Evolutionary conservation across 2,329 filamentous ascomycete species (phyloP), one percentile per base, ranked within the genome.

Genomic region (Tolypocladium cylindrosporum): DNA sequence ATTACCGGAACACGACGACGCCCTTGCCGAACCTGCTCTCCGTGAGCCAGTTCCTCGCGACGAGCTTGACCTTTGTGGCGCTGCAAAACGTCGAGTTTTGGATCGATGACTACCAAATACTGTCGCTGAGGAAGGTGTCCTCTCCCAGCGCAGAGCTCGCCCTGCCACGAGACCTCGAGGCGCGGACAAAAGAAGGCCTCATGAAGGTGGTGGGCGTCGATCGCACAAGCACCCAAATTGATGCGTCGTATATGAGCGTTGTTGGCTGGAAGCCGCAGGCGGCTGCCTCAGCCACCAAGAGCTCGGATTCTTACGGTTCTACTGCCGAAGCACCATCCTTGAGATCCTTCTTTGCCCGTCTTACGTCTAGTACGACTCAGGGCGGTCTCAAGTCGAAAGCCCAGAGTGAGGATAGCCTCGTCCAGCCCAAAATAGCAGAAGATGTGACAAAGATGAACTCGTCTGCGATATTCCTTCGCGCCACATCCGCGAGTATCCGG

Each of bases 31-130:
- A 91, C 60, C 76, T 99, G 10, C 78, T 96, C 34, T 91, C 90
- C 1, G 80, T 99, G 57, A 88, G 89, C 67, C 92, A 97, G 72
- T 99, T 99, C 65, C 77, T 99, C 54, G 90, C 92, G 4, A 97
- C 92, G 8, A 97, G 93, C 75, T 77, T 99, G 71, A 97, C 94
- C 0, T 99, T 99, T 75, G 93, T 99, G 59, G 89, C 91, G 0
- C 77, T 99, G 31, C 83, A 96, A 67, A 83, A 82, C 58, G 90
- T 99, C 60, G 92, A 97, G 67, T 84, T 99, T 59, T 93, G 87
- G 81, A 82, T 99, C 56, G 93, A 99, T 68, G 87, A 94, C 66
- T 92, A 88, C 77, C 88, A 87, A 65, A 79, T 99, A 19, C 75
- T 96, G 27, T 83, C 83, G 2, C 77, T 99, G 43, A 81, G 80